A percentile compares a stretch with the other conserved stretches of the same genome.
Conservation (phyloP, 2,329 filamentous ascomycete species). For the Fusarium longipes region DNA sequence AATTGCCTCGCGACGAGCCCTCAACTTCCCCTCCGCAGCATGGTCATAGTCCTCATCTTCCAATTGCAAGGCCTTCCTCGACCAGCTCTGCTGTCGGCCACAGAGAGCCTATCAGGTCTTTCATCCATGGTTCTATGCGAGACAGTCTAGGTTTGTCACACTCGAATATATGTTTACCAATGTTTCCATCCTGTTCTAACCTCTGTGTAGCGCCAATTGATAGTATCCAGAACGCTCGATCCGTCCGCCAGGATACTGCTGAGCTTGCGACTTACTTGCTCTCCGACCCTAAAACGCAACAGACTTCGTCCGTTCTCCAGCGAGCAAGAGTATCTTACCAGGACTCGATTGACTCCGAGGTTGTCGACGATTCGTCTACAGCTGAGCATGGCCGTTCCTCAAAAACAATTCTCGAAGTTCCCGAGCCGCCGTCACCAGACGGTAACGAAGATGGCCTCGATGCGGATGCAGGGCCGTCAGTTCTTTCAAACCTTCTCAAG, state of each 20-base stretch:
- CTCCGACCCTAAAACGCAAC: slow-evolving; percentile 66
- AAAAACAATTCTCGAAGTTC: slow-evolving; percentile 70
- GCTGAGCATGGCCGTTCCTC: slow-evolving; percentile 49
- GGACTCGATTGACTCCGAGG: slow-evolving; percentile 44
- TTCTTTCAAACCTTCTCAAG: slow-evolving; percentile 63
- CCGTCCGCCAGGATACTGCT: slow-evolving; percentile 86
- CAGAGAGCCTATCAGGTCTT: slow-evolving; percentile 76
- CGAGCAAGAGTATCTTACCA: slow-evolving; percentile 48
- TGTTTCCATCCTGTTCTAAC: slow-evolving; percentile 4
- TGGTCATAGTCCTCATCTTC: slow-evolving; percentile 24
- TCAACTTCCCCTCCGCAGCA: slow-evolving; percentile 40
- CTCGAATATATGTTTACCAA: neutral
- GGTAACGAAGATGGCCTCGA: slow-evolving; percentile 27
- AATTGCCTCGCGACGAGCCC: slow-evolving; percentile 45
- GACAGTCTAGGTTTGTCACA: slow-evolving; percentile 65
- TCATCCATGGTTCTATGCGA: slow-evolving; percentile 73
- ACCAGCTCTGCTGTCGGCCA: slow-evolving; percentile 54
- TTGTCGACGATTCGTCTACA: slow-evolving; percentile 33
- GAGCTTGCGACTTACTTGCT: slow-evolving; percentile 87
- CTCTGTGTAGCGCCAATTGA: slow-evolving; percentile 65
- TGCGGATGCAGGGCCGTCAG: slow-evolving; percentile 52
- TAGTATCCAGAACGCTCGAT: slow-evolving; percentile 78
- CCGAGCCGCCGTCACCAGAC: slow-evolving; percentile 57
- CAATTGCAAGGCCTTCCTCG: slow-evolving; percentile 55
- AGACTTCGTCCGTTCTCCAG: slow-evolving; percentile 60